Evolutionary conservation across 306 rosid genomes (phyloP).

Genomic region (Malus fusca): DNA sequence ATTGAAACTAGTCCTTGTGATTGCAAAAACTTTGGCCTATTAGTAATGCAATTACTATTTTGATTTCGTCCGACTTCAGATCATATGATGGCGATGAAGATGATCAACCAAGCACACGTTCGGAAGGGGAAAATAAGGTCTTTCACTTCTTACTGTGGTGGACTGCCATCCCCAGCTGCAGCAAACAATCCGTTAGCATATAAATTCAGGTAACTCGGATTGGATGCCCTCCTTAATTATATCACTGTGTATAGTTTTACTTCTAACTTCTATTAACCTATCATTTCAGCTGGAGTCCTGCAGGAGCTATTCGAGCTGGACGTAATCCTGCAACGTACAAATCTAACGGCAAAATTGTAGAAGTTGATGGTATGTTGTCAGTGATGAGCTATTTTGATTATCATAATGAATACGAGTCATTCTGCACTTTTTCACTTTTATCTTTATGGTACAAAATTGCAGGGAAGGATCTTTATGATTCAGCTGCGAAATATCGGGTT

Average conservation of each 20-base stretch:
- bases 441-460: constrained; percentile 19
- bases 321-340: constrained; percentile 79
- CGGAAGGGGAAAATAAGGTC: constrained; percentile 65
- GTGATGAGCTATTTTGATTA: neutral
- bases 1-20: too few relatives aligned
- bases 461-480: constrained; percentile 75
- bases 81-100: constrained; percentile 99
- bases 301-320: constrained; percentile 90
- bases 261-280: constrained; percentile 19
- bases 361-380: constrained; percentile 64
- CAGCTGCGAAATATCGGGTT: constrained; percentile 59
- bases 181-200: constrained; percentile 94
- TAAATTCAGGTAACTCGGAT: constrained; percentile 75
- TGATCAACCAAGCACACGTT: constrained; percentile 67
- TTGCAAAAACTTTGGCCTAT: too few relatives aligned
- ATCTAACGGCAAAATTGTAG: constrained; percentile 53
- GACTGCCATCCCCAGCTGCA: constrained; percentile 89
- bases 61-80: constrained; percentile 36
- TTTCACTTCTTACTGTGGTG: constrained; percentile 88
- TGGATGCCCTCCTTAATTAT: neutral
- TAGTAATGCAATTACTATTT: too few relatives aligned
- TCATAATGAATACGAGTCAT: neutral
- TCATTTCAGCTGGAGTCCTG: constrained; percentile 83
- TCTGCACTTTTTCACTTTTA: neutral
- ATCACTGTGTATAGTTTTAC: neutral